Percentiles rank a stretch among this genome's conserved stretches.
These are phyloP conservation scores for Dendryphion nanum DNA, from an alignment of 2,329 filamentous ascomycete genomes.

Conservation along the genomic window DNA sequence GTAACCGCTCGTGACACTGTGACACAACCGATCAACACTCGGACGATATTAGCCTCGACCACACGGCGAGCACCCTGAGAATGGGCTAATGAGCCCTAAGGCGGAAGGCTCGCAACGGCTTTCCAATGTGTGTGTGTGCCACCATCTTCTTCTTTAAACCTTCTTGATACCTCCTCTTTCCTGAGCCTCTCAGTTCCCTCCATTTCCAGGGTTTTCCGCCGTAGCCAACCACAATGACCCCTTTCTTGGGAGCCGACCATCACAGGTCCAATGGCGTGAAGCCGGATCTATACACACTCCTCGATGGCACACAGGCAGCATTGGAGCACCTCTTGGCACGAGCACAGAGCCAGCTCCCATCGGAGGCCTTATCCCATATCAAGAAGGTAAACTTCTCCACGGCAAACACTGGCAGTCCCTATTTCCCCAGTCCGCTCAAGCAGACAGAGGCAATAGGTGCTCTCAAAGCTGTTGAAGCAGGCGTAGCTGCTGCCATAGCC, in stretches of 20 bases:
- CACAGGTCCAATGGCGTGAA: constrained; percentile 9
- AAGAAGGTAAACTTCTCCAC: constrained; percentile 31
- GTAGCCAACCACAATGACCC: constrained; percentile 19
- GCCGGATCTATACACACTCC: constrained; percentile 23
- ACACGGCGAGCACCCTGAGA: too few species aligned
- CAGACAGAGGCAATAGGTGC: constrained; percentile 55
- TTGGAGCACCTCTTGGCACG: constrained; percentile 32
- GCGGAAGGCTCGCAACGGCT: constrained; percentile 10
- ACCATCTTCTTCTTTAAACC: constrained; percentile 2
- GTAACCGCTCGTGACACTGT: too few species aligned
- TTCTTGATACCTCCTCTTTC: constrained; percentile 3
- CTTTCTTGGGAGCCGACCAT: constrained; percentile 22
- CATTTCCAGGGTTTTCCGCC: background rate
- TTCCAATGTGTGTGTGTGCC: constrained; percentile 10
- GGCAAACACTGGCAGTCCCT: constrained; percentile 38
- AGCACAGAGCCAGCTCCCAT: constrained; percentile 33
- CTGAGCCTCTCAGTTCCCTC: constrained; percentile 1
- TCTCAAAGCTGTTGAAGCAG: constrained; percentile 60
- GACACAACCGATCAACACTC: too few species aligned
- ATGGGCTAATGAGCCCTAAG: constrained; percentile 4
- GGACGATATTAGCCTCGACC: too few species aligned
- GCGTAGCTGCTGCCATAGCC: constrained; percentile 59
- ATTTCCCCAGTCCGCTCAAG: constrained; percentile 49
- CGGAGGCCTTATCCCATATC: constrained; percentile 31
- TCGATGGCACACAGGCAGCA: constrained; percentile 32